phyloP scores from a whole-genome alignment of 2,329 filamentous ascomycete species.

The Clonostachys sp. region DNA sequence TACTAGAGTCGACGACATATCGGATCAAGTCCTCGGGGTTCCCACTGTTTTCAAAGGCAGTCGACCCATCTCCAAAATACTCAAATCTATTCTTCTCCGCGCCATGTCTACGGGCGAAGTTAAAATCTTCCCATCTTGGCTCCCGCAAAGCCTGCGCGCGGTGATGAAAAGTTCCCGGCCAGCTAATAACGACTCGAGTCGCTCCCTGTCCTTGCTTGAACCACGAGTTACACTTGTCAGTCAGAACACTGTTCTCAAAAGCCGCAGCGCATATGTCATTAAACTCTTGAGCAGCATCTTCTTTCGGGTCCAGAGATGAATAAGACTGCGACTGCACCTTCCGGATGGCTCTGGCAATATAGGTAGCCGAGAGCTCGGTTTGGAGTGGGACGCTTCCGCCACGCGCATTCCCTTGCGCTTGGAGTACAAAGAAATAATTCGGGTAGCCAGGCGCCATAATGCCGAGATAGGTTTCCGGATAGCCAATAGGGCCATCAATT shows the following conservation, averaged over 20 bases:
- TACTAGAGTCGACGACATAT: not conserved
- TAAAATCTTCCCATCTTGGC: constrained; percentile 46
- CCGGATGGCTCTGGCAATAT: not conserved
- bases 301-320: not conserved
- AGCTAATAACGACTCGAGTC: not conserved
- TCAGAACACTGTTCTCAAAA: not conserved
- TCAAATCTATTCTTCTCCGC: constrained; percentile 43
- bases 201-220: not conserved
- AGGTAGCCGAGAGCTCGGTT: not conserved
- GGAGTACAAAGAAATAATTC: constrained; percentile 12
- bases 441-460: constrained; percentile 16
- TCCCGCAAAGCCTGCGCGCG: constrained; percentile 37
- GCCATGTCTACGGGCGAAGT: constrained; percentile 35
- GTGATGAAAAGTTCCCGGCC: not conserved
- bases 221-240: not conserved
- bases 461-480: constrained; percentile 19
- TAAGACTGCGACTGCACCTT: not conserved
- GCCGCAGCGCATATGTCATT: not conserved
- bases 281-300: not conserved
- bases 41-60: not conserved
- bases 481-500: constrained; percentile 5
- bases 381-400: not conserved
- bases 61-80: not conserved
- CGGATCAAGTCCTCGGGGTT: not conserved
- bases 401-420: not conserved